Percentiles rank a stretch among this genome's conserved stretches.
Evolutionary conservation across 768 basidiomycete genomes (phyloP).

Genomic region (Rhizopogon vinicolor): DNA sequence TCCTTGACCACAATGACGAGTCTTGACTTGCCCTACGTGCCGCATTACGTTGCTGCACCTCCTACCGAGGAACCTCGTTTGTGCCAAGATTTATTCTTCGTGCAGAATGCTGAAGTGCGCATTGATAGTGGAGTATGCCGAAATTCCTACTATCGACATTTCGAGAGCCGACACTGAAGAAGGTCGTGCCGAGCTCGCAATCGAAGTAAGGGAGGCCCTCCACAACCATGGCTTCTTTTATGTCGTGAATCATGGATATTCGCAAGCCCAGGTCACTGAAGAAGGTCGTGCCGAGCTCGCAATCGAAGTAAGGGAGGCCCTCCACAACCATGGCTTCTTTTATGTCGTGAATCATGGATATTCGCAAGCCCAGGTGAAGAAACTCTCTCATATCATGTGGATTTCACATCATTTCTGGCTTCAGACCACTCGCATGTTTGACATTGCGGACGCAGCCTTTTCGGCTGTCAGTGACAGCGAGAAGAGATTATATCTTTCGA

Average conservation of each 20-base stretch:
- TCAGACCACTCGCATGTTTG: slow-evolving; percentile 43
- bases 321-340: slow-evolving; percentile 40
- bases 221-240: slow-evolving; percentile 38
- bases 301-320: slow-evolving; percentile 38
- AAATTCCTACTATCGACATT: slow-evolving; percentile 50
- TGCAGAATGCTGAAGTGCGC: slow-evolving; percentile 8
- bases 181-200: slow-evolving; percentile 32
- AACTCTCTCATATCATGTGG: not conserved
- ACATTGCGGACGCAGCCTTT: slow-evolving; percentile 46
- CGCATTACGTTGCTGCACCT: slow-evolving; percentile 32
- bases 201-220: slow-evolving; percentile 43
- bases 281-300: slow-evolving; percentile 36
- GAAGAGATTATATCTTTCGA: slow-evolving; percentile 34
- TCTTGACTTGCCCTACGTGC: slow-evolving; percentile 26
- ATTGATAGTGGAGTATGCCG: slow-evolving; percentile 40
- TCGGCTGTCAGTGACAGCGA: slow-evolving; percentile 35
- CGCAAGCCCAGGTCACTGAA: slow-evolving; percentile 32
- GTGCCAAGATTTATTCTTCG: slow-evolving; percentile 7
- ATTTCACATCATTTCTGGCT: not conserved
- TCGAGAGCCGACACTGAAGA: slow-evolving; percentile 34
- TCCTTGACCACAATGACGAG: slow-evolving; percentile 21
- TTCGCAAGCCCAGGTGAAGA: slow-evolving; percentile 29
- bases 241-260: slow-evolving; percentile 34
- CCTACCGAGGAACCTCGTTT: slow-evolving; percentile 30
- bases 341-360: slow-evolving; percentile 36